phyloP scores from a whole-genome alignment of 495 filamentous ascomycete genomes.

The Penicillium paradoxum region DNA sequence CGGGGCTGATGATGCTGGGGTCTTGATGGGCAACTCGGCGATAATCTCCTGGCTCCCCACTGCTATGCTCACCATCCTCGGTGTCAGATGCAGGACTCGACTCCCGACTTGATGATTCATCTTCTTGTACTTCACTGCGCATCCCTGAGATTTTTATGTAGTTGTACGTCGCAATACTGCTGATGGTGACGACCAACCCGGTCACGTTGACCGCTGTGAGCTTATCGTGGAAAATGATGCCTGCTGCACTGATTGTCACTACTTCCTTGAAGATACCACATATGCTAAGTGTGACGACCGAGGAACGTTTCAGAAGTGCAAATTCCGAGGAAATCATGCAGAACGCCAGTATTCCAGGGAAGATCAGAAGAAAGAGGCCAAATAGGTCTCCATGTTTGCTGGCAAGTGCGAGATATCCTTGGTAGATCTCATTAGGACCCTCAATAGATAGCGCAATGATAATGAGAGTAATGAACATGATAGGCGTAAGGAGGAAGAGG shows the following conservation, averaged over 20 bases:
- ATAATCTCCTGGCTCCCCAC: conserved; percentile 25
- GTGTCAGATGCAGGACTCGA: conserved; percentile 30
- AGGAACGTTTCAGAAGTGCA: conserved; percentile 88
- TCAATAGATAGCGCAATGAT: conserved; percentile 82
- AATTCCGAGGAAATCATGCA: conserved; percentile 97
- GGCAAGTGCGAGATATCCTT: conserved; percentile 57
- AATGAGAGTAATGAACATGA: conserved; percentile 88
- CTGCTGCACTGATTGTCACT: conserved; percentile 87
- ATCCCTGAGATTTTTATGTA: conserved; percentile 91
- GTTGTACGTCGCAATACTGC: conserved; percentile 84
- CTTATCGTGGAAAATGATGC: conserved; percentile 81
- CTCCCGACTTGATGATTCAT: conserved; percentile 25
- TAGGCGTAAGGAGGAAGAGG: conserved; percentile 92
- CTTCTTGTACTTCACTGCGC: conserved; percentile 57
- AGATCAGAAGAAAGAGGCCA: conserved; percentile 64
- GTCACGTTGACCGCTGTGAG: conserved; percentile 86
- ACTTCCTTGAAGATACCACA: conserved; percentile 99
- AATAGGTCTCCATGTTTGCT: conserved; percentile 58
- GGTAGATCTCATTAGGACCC: conserved; percentile 60
- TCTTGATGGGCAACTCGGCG: conserved; percentile 25
- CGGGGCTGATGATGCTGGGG: conserved; percentile 17
- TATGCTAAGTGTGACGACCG: conserved; percentile 92
- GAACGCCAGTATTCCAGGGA: conserved; percentile 89
- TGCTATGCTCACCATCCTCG: conserved; percentile 25
- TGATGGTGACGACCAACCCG: conserved; percentile 83